Evolutionary conservation across 2,329 filamentous ascomycete genomes (phyloP), one percentile per base, ranked within the genome.

Genomic region (Coniochaeta ligniaria): DNA sequence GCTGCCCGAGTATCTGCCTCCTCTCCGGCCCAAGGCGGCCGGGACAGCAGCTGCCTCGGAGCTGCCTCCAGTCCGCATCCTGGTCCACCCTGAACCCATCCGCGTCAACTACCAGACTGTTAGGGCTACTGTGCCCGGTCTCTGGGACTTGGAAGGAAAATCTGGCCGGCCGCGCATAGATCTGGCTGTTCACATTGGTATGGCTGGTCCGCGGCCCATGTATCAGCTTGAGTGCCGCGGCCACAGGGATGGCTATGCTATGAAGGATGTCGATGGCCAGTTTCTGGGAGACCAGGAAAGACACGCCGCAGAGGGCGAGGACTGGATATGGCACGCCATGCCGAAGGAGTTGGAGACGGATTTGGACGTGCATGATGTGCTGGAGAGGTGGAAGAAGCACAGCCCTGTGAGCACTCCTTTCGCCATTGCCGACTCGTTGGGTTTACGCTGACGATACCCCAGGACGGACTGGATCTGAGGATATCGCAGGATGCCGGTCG

Each of bases 141-240:
- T 96, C 6, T 84, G 91, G 75, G 76, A 79, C 43, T 33, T 60
- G 47, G 64, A 65, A n/a, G 28, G 62, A 26, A n/a, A 57, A 16
- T 35, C 60, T 17, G 28, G 58, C n/a, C 26, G 62, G 14, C 70
- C 67, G 59, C 73, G 76, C 57, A 81, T 87, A 59, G 89, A 96
- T 72, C 74, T 89, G 33, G 80, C 86, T 24, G 72, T 96, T 4
- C 91, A 96, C 72, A 89, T 96, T 58, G 92, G 92, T 63, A 92
- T 96, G 82, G 90, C 91, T 71, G 70, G 89, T 72, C 68, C 83
- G 75, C 66, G 80, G 72, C 67, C 85, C 16, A 73, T 84, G 66
- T 96, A 94, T 71, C 82, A 83, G 12, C 77, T 94, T 9, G 92
- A 96, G 76, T 80, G 83, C 12, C 78, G 83, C 38, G 91, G 83